Conservation (phyloP, 2,329 filamentous ascomycete genomes). For the Xylariaceae sp. region DNA sequence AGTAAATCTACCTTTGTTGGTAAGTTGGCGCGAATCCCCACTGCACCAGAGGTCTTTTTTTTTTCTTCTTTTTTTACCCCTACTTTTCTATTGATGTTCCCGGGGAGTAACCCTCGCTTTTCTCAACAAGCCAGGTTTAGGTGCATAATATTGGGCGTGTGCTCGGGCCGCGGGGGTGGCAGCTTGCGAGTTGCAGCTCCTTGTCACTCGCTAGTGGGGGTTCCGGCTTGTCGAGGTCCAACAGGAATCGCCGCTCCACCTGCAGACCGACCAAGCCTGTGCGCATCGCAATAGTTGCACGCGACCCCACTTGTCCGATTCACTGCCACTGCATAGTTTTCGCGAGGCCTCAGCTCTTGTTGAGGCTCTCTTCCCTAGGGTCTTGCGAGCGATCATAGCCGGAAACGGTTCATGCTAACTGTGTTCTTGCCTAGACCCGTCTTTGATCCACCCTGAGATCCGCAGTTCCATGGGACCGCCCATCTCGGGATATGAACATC, state of each 20-base stretch:
- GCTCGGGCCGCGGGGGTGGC: not conserved
- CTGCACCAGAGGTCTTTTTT: not conserved
- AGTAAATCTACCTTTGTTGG: constrained; percentile 52
- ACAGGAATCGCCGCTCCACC: constrained; percentile 18
- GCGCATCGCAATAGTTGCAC: constrained; percentile 15
- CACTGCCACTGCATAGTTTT: constrained; percentile 7
- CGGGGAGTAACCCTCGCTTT: not conserved
- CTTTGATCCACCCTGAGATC: constrained; percentile 54
- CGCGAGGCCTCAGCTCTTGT: constrained; percentile 19
- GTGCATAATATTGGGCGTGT: no score
- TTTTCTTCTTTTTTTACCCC: not conserved
- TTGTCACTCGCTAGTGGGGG: constrained; percentile 5
- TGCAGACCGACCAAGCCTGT: constrained; percentile 11
- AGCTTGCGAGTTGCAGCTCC: constrained; percentile 13
- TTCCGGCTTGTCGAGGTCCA: constrained; percentile 13
- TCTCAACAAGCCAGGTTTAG: not conserved
- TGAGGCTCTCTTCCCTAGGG: constrained; percentile 6
- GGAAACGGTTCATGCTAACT: constrained; percentile 32
- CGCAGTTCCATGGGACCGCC: constrained; percentile 42
- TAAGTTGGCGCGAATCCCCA: constrained; percentile 46
- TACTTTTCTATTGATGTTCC: not conserved
- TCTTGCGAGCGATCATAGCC: constrained; percentile 1
- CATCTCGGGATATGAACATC: constrained; percentile 48
- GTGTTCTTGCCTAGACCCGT: constrained; percentile 44
- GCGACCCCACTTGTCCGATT: constrained; percentile 6